Evolutionary conservation across 345 rosid species (phyloP).

Genomic region (Linum trigynum): DNA sequence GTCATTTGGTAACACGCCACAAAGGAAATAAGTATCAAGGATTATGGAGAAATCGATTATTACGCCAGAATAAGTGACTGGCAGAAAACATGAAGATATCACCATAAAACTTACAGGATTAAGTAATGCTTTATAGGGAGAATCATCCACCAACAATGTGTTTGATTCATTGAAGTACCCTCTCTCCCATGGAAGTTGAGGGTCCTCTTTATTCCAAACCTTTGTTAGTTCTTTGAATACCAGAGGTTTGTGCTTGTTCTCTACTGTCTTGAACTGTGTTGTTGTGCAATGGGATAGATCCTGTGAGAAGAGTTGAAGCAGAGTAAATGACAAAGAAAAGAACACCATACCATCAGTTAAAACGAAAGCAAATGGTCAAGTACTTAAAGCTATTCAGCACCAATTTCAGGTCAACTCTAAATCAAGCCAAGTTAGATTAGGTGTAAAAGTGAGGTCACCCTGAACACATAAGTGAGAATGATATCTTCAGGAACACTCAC

Average conservation of each 20-base stretch:
- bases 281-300: constrained; percentile 59
- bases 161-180: constrained; percentile 62
- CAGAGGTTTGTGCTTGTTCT: constrained; percentile 53
- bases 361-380: too few relatives aligned
- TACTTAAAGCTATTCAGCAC: too few relatives aligned
- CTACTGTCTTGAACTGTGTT: constrained; percentile 44
- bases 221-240: constrained; percentile 69
- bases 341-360: background rate
- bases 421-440: too few relatives aligned
- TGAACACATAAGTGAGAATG: too few relatives aligned
- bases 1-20: background rate
- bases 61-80: background rate
- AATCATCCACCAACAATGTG: constrained; percentile 75
- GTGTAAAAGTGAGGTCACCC: too few relatives aligned
- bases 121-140: constrained; percentile 89
- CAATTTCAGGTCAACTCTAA: too few relatives aligned
- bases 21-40: background rate
- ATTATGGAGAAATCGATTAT: background rate
- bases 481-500: constrained; percentile 24
- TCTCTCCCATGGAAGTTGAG: constrained; percentile 55
- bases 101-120: constrained; percentile 59
- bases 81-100: background rate
- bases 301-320: constrained; percentile 21
- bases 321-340: background rate
- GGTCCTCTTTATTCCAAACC: constrained; percentile 60